Conservation (phyloP, 306 rosid genomes). For the Fragaria nilgerrensis region DNA sequence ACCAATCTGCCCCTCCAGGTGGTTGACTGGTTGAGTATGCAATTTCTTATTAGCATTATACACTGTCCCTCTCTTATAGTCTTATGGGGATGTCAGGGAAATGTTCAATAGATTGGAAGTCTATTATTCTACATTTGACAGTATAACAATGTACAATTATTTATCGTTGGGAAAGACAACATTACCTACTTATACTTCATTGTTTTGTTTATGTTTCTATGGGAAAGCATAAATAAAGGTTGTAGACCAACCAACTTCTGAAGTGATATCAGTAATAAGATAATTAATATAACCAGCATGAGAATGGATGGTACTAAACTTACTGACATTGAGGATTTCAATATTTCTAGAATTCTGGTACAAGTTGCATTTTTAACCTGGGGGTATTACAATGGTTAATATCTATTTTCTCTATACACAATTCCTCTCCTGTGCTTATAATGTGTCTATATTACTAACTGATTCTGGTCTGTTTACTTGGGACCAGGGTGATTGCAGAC, state of each 20-base stretch:
- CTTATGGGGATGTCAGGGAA: background rate
- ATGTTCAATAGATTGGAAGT: background rate
- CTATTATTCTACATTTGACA: background rate
- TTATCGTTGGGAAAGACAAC: background rate
- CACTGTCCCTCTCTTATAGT: background rate
- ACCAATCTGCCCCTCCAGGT: background rate
- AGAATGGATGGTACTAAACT: background rate
- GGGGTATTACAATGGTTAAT: background rate
- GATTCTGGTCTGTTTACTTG: conserved; percentile 5
- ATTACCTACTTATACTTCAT: background rate
- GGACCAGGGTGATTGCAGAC: conserved; percentile 77
- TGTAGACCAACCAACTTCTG: background rate
- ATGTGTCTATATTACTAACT: background rate
- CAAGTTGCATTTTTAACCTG: background rate
- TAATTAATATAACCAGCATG: background rate
- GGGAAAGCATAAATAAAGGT: background rate
- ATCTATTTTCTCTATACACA: background rate
- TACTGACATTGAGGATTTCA: background rate
- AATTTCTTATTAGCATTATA: background rate
- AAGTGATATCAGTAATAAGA: background rate
- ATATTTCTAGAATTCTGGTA: background rate
- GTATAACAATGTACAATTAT: background rate
- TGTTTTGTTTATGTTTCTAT: background rate
- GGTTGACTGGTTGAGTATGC: background rate
- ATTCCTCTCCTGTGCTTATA: background rate